Conservation (phyloP, 306 rosid species). For the Acacia melanoxylon region DNA sequence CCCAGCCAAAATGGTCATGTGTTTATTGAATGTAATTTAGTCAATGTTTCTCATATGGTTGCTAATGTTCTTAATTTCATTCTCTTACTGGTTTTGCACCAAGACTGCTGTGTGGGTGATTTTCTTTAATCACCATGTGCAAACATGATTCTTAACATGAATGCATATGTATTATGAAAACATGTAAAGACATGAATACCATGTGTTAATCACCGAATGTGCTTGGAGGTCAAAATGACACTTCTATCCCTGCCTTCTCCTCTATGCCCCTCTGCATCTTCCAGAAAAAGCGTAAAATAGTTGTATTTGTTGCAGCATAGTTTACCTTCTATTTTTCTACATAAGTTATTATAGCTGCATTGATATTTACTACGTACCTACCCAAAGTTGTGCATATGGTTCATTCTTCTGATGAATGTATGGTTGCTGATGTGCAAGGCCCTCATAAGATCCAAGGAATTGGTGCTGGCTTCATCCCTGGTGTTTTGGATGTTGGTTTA, state of each 20-base stretch:
- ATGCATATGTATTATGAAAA: not conserved
- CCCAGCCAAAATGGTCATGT: not conserved
- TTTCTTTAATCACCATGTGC: not conserved
- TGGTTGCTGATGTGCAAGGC: slow-evolving; percentile 49
- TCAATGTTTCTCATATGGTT: not conserved
- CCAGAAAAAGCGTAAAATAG: not conserved
- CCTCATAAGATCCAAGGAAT: slow-evolving; percentile 99
- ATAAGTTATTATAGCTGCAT: not conserved
- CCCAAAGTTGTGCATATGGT: not conserved
- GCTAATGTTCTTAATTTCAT: not conserved
- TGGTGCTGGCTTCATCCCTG: slow-evolving; percentile 98
- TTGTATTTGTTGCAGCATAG: not conserved
- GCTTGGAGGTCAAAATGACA: slow-evolving; percentile 1
- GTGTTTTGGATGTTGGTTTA: slow-evolving; percentile 70
- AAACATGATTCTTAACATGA: not conserved
- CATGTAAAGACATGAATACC: not conserved
- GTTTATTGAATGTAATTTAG: not conserved
- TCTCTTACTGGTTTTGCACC: not conserved
- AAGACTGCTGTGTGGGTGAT: not conserved
- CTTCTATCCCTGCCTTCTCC: not conserved
- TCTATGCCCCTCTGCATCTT: not conserved
- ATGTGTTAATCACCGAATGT: not conserved
- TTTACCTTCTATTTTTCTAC: not conserved
- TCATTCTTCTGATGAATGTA: slow-evolving; percentile 34
- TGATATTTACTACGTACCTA: slow-evolving; percentile 5